Base-by-base conservation (phyloP, 2,329 filamentous ascomycete species). In the Didymella lethalis region DNA sequence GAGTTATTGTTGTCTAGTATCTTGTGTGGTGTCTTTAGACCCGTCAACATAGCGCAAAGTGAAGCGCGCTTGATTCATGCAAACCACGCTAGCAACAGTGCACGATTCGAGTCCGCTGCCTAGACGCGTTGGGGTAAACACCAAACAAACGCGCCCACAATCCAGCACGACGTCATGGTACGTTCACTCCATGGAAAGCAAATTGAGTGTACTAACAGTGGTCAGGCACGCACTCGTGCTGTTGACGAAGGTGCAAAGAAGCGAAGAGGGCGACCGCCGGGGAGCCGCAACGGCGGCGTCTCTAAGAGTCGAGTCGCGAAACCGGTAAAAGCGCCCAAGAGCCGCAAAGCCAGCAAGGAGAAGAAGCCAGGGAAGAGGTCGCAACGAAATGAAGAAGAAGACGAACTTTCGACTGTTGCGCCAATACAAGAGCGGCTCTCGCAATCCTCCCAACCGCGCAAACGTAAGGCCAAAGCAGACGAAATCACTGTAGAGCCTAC, bases 101-200 rank as follows among this genome's bases (percentile, higher is more conserved):
- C 25, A 46, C 31, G 36, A 59, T 46, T 59, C 25, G 38, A 23
- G 18, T 10, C 34, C 18, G 7, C 7, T 34, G 11, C 41, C 10
- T 50, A 54, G 48, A 53, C 31, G 41, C 43, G 38, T 34, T n/a
- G 25, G n/a, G 23, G 59, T 64, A 54, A 58, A 61, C 63, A 62
- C 45, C 44, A 61, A 61, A 48, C 46, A 51, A 48, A 65, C 65
- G 66, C 65, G 62, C 63, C 55, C 46, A 51, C 61, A 47, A 48
- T 52, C 49, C 46, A 63, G 54, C 61, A 67, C 64, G 55, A 72
- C 67, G 64, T 68, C 62, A 75, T 75, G 73, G 73, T 74, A 65
- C 60, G 67, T 57, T 16, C 36, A 49, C 41, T 16, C 29, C n/a
- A 20, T 26, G 11, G 0, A 41, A 26, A 8, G 31, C 12, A 49